Evolutionary conservation across 2,329 filamentous ascomycete genomes (phyloP).

Genomic region (Penicillium sumatraense): DNA sequence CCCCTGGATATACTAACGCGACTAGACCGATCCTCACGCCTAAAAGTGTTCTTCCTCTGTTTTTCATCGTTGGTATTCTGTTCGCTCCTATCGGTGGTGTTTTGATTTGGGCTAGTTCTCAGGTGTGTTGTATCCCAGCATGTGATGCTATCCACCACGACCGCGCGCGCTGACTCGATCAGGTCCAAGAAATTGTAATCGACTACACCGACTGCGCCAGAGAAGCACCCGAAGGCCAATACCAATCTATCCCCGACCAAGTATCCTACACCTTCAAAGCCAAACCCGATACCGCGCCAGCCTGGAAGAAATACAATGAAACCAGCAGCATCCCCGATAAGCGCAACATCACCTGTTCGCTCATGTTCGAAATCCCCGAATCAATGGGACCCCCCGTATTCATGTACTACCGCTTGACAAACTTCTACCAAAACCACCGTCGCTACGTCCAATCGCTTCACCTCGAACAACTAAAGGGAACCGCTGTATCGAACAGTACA

Average conservation of each 20-base stretch:
- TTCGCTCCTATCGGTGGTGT: conserved; percentile 91
- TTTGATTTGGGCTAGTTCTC: conserved; percentile 81
- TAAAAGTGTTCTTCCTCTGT: conserved; percentile 88
- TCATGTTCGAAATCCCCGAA: conserved; percentile 80
- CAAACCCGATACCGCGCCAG: conserved; percentile 46
- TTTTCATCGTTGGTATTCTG: conserved; percentile 87
- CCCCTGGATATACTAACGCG: conserved; percentile 16
- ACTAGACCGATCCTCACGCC: conserved; percentile 88
- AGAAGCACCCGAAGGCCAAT: conserved; percentile 55
- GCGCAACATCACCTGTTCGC: conserved; percentile 65
- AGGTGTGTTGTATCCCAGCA: conserved; percentile 56
- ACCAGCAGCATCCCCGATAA: too few species aligned
- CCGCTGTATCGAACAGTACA: conserved; percentile 60
- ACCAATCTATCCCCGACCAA: conserved; percentile 42
- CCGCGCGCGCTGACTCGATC: conserved; percentile 1
- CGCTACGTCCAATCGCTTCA: conserved; percentile 93
- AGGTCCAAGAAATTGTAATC: conserved; percentile 89
- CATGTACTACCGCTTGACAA: conserved; percentile 93
- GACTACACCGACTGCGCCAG: conserved; percentile 82
- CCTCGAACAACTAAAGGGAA: conserved; percentile 78
- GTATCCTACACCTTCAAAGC: conserved; percentile 73
- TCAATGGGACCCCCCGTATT: conserved; percentile 80
- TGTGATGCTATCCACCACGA: not conserved
- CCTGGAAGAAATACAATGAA: conserved; percentile 37
- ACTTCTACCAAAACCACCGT: conserved; percentile 99